Conservation (phyloP, 441 rosid species). For the Populus hybrid region DNA sequence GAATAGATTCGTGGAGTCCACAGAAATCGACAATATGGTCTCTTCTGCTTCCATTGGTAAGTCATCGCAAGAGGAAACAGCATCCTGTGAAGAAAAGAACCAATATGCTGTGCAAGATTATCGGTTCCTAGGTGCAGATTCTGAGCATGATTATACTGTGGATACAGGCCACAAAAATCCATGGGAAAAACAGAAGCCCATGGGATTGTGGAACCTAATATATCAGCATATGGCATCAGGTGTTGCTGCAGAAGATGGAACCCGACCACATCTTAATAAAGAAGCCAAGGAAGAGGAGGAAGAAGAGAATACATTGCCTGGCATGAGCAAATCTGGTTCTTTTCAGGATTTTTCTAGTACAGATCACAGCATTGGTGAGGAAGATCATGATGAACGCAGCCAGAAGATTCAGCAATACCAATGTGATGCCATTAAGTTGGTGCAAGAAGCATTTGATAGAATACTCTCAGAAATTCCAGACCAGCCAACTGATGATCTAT, state of each 20-base stretch:
- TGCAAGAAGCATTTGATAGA: conserved; percentile 75
- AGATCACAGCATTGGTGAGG: conserved; percentile 11
- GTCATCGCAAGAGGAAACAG: conserved; percentile 18
- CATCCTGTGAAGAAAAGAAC: conserved; percentile 19
- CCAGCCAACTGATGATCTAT: conserved; percentile 55
- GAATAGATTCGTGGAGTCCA: background rate
- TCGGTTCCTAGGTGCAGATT: conserved; percentile 11
- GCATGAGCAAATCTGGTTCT: conserved; percentile 16
- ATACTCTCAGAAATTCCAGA: conserved; percentile 75
- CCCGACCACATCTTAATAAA: conserved; percentile 21
- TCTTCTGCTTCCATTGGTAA: conserved; percentile 7
- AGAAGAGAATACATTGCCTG: conserved; percentile 15
- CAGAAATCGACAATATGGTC: background rate
- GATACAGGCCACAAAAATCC: conserved; percentile 14
- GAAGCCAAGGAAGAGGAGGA: conserved; percentile 25
- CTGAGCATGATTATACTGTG: conserved; percentile 14
- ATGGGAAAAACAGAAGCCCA: conserved; percentile 34
- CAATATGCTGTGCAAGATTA: conserved; percentile 17
- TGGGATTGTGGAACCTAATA: conserved; percentile 40
- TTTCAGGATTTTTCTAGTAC: conserved; percentile 21
- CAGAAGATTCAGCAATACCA: conserved; percentile 37
- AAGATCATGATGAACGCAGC: conserved; percentile 28
- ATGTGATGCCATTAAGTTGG: conserved; percentile 61
- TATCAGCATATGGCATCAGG: conserved; percentile 53
- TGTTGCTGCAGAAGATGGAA: conserved; percentile 39